Base-by-base conservation (phyloP, 495 filamentous ascomycete genomes). In the Aspergillus hancockii region DNA sequence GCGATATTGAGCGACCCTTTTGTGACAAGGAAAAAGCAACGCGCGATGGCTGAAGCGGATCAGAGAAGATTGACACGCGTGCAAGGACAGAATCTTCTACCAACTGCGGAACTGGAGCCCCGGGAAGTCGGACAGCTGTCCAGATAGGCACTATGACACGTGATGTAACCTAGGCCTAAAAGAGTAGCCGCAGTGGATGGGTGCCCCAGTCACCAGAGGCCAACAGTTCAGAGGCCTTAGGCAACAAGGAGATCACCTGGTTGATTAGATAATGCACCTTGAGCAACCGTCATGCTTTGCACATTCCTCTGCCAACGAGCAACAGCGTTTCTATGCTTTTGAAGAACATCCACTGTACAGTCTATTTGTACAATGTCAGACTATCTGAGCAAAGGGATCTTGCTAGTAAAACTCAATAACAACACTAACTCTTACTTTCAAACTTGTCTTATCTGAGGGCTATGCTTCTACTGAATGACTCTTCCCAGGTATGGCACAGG, bases 121-220 rank as follows among this genome's bases (percentile, higher is more conserved):
- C 57, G 58, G 63, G 47, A 65, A 70, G 65, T 65, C 57, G 62
- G 58, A 65, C 62, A 70, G 52, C 63, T 70, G 67, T 67, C 67
- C 67, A 62, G 63, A 70, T 57, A 47, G 21, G 31, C n/a, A n/a
- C 18, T 36, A 6, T 22, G 49, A 63, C 67, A 66, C 64, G 67
- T 64, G 67, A 31, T 25, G 19, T 14, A 56, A 25, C 38, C 28
- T 40, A 40, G 23, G 38, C 38, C 34, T 23, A 47, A 47, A 47
- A 23, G 25, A 22, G 36, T 54, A 5, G 10, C 40, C 25, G 38
- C 14, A 19, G 3, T 18, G 18, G 13, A 8, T 43, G 9, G 14
- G 43, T n/a, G 12, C 54, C 41, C 10, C n/a, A 34, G 54, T n/a
- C n/a, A n/a, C n/a, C 28, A 49, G 43, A 19, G 18, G 45, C 38